These are phyloP conservation scores for Pterothamnion heteromorphum DNA, from an alignment of 31 red algal genomes.

Conservation along the genomic window DNA sequence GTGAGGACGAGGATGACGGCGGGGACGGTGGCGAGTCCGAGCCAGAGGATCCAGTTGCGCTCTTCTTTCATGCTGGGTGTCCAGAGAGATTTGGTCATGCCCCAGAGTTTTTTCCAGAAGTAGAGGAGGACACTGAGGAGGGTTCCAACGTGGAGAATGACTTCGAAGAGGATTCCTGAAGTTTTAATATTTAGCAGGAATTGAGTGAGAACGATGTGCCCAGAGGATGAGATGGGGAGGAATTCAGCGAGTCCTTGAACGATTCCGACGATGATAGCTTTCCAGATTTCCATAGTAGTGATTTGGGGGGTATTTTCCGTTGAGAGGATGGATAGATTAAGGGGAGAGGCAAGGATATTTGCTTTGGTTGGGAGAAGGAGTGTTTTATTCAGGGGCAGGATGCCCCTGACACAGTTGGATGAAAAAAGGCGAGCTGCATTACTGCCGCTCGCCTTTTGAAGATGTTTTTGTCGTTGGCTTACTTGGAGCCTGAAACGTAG, in stretches of 20 bases:
- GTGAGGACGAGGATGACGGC: background rate
- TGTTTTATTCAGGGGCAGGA: too few relatives aligned
- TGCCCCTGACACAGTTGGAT: too few relatives aligned
- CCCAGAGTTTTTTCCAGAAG: background rate
- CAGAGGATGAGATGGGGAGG: conserved; percentile 10
- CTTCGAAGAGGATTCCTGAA: background rate
- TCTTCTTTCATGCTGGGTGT: background rate
- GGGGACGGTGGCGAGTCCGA: background rate
- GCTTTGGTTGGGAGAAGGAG: too few relatives aligned
- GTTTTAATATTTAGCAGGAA: background rate
- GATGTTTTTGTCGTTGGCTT: too few relatives aligned
- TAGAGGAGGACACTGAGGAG: background rate
- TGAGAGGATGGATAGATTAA: too few relatives aligned
- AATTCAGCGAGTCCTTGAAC: conserved; percentile 9
- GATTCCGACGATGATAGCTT: background rate
- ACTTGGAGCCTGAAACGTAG: too few relatives aligned
- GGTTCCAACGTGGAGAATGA: background rate
- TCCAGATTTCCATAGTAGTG: too few relatives aligned
- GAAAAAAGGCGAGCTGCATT: too few relatives aligned
- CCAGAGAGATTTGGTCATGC: background rate
- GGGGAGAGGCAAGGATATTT: too few relatives aligned
- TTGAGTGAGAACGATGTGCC: conserved; percentile 3
- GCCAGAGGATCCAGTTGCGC: background rate
- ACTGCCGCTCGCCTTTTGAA: too few relatives aligned
- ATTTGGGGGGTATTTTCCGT: too few relatives aligned